These are phyloP conservation scores for Colletotrichum lini DNA, from an alignment of 2,329 filamentous ascomycete species.

Conservation along the genomic window DNA sequence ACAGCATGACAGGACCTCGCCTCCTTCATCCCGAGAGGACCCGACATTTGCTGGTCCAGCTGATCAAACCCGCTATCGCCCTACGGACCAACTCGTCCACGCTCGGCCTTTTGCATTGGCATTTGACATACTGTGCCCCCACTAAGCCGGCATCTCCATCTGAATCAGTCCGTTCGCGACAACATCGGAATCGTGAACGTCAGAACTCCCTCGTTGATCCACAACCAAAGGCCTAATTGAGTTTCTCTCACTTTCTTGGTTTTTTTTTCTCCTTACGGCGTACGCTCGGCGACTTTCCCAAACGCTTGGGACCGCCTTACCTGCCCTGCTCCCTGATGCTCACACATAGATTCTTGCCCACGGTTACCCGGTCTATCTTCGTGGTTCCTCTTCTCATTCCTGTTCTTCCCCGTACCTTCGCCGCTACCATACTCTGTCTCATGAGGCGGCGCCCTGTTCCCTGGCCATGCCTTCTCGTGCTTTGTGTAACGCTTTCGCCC, in stretches of 20 bases:
- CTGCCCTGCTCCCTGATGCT: slow-evolving; percentile 14
- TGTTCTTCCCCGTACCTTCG: slow-evolving; percentile 8
- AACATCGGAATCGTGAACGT: neutral
- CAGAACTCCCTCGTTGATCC: neutral
- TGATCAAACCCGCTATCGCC: slow-evolving; percentile 6
- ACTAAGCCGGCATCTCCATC: slow-evolving; percentile 8
- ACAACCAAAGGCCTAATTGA: neutral
- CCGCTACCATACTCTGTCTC: slow-evolving; percentile 2
- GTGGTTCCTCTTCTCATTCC: slow-evolving; percentile 21
- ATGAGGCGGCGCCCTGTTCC: neutral
- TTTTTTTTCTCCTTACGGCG: neutral
- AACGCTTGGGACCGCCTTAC: neutral
- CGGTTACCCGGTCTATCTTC: slow-evolving; percentile 39
- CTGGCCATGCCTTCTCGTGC: neutral
- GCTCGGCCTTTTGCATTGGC: slow-evolving; percentile 22
- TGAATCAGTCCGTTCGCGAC: neutral
- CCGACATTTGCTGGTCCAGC: slow-evolving; percentile 29
- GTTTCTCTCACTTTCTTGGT: neutral
- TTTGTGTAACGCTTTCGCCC: slow-evolving; percentile 11
- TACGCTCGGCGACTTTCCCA: slow-evolving; percentile 28
- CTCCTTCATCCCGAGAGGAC: slow-evolving; percentile 29
- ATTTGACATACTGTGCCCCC: slow-evolving; percentile 1
- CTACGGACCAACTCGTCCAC: slow-evolving; percentile 3
- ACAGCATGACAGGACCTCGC: neutral
- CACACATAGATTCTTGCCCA: neutral